Percentiles rank a stretch among this genome's conserved stretches.
These are phyloP conservation scores for Saturnispora halmiae DNA, from an alignment of 805 yeast species.

Conservation along the genomic window DNA sequence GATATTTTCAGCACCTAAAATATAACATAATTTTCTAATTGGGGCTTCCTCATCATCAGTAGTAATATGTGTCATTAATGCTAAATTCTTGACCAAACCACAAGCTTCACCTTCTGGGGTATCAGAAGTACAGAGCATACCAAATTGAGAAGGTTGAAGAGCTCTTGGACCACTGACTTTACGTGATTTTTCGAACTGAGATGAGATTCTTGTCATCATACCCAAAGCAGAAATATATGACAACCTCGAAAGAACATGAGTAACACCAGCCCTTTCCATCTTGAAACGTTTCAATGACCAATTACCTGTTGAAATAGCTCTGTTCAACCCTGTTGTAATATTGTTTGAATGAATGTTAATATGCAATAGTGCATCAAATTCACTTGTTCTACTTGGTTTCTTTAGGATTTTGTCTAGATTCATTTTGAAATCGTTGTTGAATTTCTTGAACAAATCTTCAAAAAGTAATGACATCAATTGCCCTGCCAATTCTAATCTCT, in stretches of 20 bases:
- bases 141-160: slow-evolving; percentile 96
- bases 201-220: slow-evolving; percentile 98
- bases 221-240: slow-evolving; percentile 93
- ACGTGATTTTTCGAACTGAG: slow-evolving; percentile 97
- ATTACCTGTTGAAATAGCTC: slow-evolving; percentile 97
- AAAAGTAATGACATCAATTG: slow-evolving; percentile 90
- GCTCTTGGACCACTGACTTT: slow-evolving; percentile 99
- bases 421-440: slow-evolving; percentile 89
- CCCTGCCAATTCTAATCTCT: slow-evolving; percentile 94
- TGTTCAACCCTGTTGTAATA: slow-evolving; percentile 86
- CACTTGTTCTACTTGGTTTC: slow-evolving; percentile 90
- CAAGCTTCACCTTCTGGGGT: slow-evolving; percentile 99
- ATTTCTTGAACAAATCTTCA: slow-evolving; percentile 95
- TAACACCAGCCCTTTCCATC: slow-evolving; percentile 99
- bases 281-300: slow-evolving; percentile 98
- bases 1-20: slow-evolving; percentile 86
- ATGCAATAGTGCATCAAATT: slow-evolving; percentile 85
- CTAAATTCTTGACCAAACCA: slow-evolving; percentile 94
- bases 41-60: slow-evolving; percentile 97
- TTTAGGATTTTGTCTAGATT: slow-evolving; percentile 88
- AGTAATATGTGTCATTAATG: slow-evolving; percentile 97
- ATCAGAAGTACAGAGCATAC: slow-evolving; percentile 97
- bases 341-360: slow-evolving; percentile 88
- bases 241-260: slow-evolving; percentile 86
- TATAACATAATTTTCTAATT: slow-evolving; percentile 61